phyloP scores from a whole-genome alignment of 345 rosid species.

The Anacardium occidentale region DNA sequence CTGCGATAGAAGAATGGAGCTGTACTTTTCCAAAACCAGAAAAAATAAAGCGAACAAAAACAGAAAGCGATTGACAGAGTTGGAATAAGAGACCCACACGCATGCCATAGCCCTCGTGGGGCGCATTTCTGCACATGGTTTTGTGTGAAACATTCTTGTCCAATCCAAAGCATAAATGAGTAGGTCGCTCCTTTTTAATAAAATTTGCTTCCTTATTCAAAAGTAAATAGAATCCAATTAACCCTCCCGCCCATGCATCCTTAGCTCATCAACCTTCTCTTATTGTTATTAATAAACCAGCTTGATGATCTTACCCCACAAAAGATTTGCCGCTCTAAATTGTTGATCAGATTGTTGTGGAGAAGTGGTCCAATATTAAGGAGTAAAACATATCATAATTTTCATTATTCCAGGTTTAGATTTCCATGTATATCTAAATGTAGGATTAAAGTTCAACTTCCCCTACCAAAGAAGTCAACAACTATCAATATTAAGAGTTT shows the following conservation, averaged over 20 bases:
- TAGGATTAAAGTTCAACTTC: background rate
- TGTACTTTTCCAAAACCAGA: conserved; percentile 26
- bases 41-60: conserved; percentile 12
- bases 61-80: conserved; percentile 11
- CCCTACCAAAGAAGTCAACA: conserved; percentile 10
- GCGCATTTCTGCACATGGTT: conserved; percentile 47
- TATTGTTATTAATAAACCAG: background rate
- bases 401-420: background rate
- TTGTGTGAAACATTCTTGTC: conserved; percentile 32
- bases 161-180: conserved; percentile 8
- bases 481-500: background rate
- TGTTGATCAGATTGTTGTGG: background rate
- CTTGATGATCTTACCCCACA: background rate
- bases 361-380: conserved; percentile 2
- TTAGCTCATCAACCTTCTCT: background rate
- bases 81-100: conserved; percentile 34
- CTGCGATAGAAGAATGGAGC: background rate
- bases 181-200: background rate
- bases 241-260: background rate
- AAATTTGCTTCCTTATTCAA: background rate
- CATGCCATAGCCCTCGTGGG: conserved; percentile 47
- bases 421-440: background rate
- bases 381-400: background rate
- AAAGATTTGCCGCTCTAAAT: background rate
- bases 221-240: background rate